A percentile compares a stretch with the other conserved stretches of the same genome.
Conservation (phyloP, 2,329 filamentous ascomycete species). For the Pseudogymnoascus sp. region DNA sequence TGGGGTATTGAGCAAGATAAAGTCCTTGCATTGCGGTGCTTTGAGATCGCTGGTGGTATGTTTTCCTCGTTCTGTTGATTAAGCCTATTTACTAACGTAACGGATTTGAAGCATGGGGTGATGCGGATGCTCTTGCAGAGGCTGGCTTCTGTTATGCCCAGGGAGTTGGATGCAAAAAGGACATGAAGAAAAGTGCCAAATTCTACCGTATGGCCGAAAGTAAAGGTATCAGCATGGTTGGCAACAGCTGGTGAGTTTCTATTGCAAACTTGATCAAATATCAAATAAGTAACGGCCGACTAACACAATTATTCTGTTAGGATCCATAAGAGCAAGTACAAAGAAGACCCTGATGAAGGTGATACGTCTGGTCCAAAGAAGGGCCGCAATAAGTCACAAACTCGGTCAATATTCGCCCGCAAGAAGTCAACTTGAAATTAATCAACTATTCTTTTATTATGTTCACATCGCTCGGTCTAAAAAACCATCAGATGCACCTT, state of each 20-base stretch:
- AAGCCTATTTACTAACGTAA: conserved; percentile 17
- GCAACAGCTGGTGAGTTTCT: conserved; percentile 82
- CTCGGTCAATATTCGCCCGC: conserved; percentile 62
- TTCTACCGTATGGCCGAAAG: conserved; percentile 86
- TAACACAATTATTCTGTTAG: conserved; percentile 35
- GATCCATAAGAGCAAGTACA: conserved; percentile 96
- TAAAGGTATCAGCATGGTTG: conserved; percentile 94
- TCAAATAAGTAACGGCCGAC: conserved; percentile 13
- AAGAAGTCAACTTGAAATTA: conserved; percentile 15
- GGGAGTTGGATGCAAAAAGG: conserved; percentile 89
- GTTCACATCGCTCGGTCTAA: not conserved
- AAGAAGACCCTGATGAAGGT: conserved; percentile 45
- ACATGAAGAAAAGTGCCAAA: conserved; percentile 85
- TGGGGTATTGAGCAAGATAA: conserved; percentile 97
- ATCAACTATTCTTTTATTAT: not conserved
- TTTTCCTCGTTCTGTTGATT: conserved; percentile 17
- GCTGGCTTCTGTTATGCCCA: conserved; percentile 95
- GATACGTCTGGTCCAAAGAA: conserved; percentile 43
- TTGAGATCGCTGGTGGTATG: conserved; percentile 85
- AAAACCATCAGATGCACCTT: not conserved
- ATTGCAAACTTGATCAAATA: not conserved
- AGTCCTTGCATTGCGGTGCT: conserved; percentile 76
- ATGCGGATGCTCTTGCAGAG: conserved; percentile 87
- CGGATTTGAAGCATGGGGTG: conserved; percentile 64
- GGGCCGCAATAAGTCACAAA: conserved; percentile 65